Evolutionary conservation across 2,329 filamentous ascomycete species (phyloP), one percentile per base, ranked within the genome.

Genomic region (Rhexocercosporidium sp.): DNA sequence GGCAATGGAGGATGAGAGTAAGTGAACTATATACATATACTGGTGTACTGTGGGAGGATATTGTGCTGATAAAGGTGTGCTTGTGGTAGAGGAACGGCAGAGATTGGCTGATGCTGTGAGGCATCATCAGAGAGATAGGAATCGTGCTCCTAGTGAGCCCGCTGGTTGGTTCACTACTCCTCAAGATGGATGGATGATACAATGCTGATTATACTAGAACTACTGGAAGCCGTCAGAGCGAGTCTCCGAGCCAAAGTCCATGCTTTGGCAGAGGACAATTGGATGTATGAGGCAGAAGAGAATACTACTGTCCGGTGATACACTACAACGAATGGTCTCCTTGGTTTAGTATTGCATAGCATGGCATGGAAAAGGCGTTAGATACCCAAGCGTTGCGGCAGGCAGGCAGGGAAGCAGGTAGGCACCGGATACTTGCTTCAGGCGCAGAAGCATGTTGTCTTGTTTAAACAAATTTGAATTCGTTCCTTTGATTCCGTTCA

Each of bases 251-350:
- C 87, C 66, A 93, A 93, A 77, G 90, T 94, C 1, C 86, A 87
- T 18, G 88, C 90, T 16, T 80, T 97, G 59, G 86, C 92, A 25
- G 92, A 96, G 60, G 94, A 97, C 75, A 92, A 90, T 74, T 97
- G 94, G 94, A 96, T 97, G 90, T 97, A 92, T 79, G 92, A 94
- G 77, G 82, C 87, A 27, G 75, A 78, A 65, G 73, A 75, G 18
- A 72, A 75, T 8, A 46, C 62, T 18, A 27, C 67, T 7, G 29
- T 72, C 44, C 67, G 70, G 64, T 75, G 53, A 62, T 22, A 14
- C 20, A 37, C 27, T 37, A 62, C 2, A 6, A 37, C 34, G 12
- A 37, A 37, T n/a, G 39, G 46, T 54, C 18, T 44, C 12, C 46
- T 61, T 53, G 37, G n/a, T 22, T 66, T 69, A 41, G 65, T 29